Percentiles rank a stretch among this genome's conserved stretches.
These are phyloP conservation scores for Sarcodon aspratus DNA, from an alignment of 768 basidiomycete genomes.

Conservation along the genomic window DNA sequence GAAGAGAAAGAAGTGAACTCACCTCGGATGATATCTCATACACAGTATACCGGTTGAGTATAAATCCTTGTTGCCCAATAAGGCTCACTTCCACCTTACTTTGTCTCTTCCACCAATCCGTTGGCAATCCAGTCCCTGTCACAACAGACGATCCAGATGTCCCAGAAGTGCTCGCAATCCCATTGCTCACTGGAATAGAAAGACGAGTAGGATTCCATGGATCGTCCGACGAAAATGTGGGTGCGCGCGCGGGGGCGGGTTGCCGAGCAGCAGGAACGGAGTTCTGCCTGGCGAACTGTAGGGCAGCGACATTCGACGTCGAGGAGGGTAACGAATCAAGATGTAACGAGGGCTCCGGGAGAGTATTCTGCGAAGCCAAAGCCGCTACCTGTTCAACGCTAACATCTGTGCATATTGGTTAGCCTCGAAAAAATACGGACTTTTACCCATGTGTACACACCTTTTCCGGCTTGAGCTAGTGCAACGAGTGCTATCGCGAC, in stretches of 20 bases:
- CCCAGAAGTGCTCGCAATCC: constrained; percentile 13
- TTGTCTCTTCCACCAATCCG: constrained; percentile 82
- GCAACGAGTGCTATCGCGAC: constrained; percentile 84
- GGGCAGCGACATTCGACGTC: constrained; percentile 19
- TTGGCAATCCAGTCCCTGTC: constrained; percentile 60
- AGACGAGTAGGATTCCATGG: constrained; percentile 28
- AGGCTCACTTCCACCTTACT: constrained; percentile 62
- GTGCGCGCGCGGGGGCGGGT: constrained; percentile 28
- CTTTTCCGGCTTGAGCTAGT: constrained; percentile 73
- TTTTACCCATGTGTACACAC: constrained; percentile 22
- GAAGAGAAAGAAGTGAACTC: constrained; percentile 17
- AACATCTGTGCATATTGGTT: constrained; percentile 36
- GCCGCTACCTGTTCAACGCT: constrained; percentile 76
- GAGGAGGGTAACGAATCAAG: constrained; percentile 45
- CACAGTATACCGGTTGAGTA: constrained; percentile 77
- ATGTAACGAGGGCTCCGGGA: constrained; percentile 66
- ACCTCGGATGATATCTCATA: constrained; percentile 78
- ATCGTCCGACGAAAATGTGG: constrained; percentile 45
- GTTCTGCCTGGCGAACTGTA: constrained; percentile 22
- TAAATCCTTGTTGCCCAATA: constrained; percentile 85
- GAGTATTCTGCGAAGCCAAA: constrained; percentile 63
- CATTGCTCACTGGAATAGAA: constrained; percentile 5
- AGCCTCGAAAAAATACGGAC: neutral
- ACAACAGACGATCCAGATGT: constrained; percentile 48
- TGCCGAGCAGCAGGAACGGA: constrained; percentile 23